Conservation (phyloP, 169 alveolate genomes). For the Plasmodium gallinaceum region DNA sequence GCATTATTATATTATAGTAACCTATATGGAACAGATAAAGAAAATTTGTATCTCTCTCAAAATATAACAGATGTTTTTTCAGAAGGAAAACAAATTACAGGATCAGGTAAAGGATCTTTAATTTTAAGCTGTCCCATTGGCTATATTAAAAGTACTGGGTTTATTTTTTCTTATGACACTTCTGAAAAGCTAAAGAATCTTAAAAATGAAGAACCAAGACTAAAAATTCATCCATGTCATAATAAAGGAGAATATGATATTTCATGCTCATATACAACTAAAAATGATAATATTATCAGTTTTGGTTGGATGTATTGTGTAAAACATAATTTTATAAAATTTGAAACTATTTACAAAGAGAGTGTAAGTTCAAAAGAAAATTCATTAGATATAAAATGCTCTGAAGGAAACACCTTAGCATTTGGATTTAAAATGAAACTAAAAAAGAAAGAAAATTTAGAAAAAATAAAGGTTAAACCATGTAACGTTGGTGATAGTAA, state of each 20-base stretch:
- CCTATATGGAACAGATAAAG: slow-evolving; percentile 46
- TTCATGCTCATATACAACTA: slow-evolving; percentile 42
- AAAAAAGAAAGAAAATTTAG: slow-evolving; percentile 27
- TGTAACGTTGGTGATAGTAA: slow-evolving; percentile 45
- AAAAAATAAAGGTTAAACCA: slow-evolving; percentile 34
- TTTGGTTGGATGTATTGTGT: slow-evolving; percentile 73
- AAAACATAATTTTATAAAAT: slow-evolving; percentile 29
- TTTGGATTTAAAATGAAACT: slow-evolving; percentile 63
- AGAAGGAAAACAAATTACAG: slow-evolving; percentile 64
- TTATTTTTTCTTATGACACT: slow-evolving; percentile 31
- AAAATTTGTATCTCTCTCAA: slow-evolving; percentile 42
- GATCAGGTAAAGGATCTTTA: slow-evolving; percentile 65
- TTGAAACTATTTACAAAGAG: slow-evolving; percentile 39
- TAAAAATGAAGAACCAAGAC: neutral
- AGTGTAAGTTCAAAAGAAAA: neutral
- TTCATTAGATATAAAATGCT: slow-evolving; percentile 19
- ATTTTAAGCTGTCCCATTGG: slow-evolving; percentile 74
- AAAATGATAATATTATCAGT: slow-evolving; percentile 19
- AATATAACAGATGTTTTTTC: slow-evolving; percentile 42
- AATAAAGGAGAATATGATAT: slow-evolving; percentile 63
- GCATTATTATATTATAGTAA: slow-evolving; percentile 42
- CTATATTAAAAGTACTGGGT: slow-evolving; percentile 63
- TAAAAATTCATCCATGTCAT: slow-evolving; percentile 43
- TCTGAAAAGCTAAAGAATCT: slow-evolving; percentile 10
- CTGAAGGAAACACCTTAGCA: slow-evolving; percentile 42